Evolutionary conservation across 2,329 filamentous ascomycete genomes (phyloP).

Genomic region (Dothideomycetidae sp.): DNA sequence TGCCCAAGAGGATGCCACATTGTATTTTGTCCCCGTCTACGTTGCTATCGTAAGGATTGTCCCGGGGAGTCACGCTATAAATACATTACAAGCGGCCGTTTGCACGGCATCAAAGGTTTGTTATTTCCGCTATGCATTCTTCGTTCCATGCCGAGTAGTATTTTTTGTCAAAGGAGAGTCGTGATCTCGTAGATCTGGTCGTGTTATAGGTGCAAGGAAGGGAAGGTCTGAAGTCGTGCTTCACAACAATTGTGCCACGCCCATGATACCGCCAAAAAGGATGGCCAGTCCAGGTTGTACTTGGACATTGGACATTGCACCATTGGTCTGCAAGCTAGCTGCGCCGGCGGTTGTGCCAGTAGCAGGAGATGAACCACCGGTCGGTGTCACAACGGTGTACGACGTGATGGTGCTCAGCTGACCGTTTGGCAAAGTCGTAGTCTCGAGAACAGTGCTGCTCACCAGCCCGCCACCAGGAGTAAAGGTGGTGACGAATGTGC

Average conservation of each 20-base stretch:
- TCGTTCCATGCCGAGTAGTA: slow-evolving; percentile 4
- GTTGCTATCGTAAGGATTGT: too few relatives aligned
- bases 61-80: too few relatives aligned
- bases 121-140: slow-evolving; percentile 12
- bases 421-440: slow-evolving; percentile 23
- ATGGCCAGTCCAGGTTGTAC: slow-evolving; percentile 19
- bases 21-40: too few relatives aligned
- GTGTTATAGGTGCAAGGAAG: slow-evolving; percentile 7
- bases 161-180: slow-evolving; percentile 12
- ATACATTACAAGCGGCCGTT: background rate
- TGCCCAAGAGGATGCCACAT: too few relatives aligned
- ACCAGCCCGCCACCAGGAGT: slow-evolving; percentile 30
- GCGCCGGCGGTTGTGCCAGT: slow-evolving; percentile 12
- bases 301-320: slow-evolving; percentile 18
- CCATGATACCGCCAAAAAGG: slow-evolving; percentile 21
- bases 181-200: slow-evolving; percentile 11
- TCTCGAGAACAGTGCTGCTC: slow-evolving; percentile 26
- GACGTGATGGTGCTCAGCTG: slow-evolving; percentile 29
- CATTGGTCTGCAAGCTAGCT: slow-evolving; percentile 27
- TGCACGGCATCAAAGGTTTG: background rate
- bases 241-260: slow-evolving; percentile 24
- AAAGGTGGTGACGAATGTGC: slow-evolving; percentile 32
- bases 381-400: slow-evolving; percentile 26
- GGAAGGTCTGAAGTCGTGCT: background rate
- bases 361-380: slow-evolving; percentile 10